phyloP scores from a whole-genome alignment of 306 rosid genomes.

The Rosa chinensis region DNA sequence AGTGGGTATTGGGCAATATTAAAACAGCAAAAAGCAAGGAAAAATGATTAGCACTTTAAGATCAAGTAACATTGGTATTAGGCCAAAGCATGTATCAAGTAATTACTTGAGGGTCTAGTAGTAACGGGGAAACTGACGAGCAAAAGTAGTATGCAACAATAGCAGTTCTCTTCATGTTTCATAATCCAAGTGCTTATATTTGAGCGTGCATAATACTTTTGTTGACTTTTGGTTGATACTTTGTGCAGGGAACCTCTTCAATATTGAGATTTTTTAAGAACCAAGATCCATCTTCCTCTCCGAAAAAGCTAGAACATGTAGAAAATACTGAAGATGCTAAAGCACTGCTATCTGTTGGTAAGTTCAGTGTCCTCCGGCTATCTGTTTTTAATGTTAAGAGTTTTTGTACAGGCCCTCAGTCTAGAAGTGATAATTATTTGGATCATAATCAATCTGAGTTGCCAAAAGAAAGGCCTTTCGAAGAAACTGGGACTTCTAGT shows the following conservation, averaged over 20 bases:
- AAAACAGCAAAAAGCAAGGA: too few relatives aligned
- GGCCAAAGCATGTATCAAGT: background rate
- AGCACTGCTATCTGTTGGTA: conserved; percentile 39
- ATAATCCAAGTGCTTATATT: background rate
- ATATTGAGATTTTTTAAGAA: conserved; percentile 63
- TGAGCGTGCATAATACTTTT: background rate
- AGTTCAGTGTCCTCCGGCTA: background rate
- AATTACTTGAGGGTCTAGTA: background rate
- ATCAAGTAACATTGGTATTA: background rate
- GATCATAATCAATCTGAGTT: conserved; percentile 28
- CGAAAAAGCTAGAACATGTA: conserved; percentile 45
- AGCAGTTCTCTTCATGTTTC: background rate
- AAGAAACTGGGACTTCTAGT: conserved; percentile 27
- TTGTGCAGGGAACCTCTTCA: conserved; percentile 59
- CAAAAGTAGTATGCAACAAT: background rate
- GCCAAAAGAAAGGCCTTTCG: conserved; percentile 26
- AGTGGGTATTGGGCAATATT: background rate
- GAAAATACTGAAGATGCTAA: conserved; percentile 38
- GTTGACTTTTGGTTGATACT: background rate
- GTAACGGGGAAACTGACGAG: background rate
- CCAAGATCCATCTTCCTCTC: conserved; percentile 36
- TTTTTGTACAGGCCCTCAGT: conserved; percentile 31
- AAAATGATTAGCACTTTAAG: too few relatives aligned
- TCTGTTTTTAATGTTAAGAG: conserved; percentile 8
- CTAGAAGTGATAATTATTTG: conserved; percentile 22